Base-by-base conservation (phyloP, 306 rosid species). In the Alnus glutinosa region DNA sequence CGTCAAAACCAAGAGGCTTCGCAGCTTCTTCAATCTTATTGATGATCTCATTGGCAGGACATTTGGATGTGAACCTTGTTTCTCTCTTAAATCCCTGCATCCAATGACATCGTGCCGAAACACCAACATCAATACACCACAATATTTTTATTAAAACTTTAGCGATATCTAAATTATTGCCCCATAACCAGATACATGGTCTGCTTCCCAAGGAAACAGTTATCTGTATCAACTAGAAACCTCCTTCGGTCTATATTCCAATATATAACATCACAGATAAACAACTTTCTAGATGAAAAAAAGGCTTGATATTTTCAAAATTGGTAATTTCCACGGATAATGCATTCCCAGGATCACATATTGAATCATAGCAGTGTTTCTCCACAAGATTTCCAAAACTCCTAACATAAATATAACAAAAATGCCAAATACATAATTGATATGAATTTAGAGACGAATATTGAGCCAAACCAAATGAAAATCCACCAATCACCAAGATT, bases 1-100 rank as follows among this genome's bases (percentile, higher is more conserved):
- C 99, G 36, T 93, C 99, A 78, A 92, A 95, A 76, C 99, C 99
- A 81, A 95, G 98, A 70, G 99, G 98, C 80, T 93, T 95, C 73
- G 96, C 99, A 50, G 99, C 99, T 83, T 93, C 94, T 83, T 95
- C 99, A 34, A 95, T 95, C 88, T 95, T 95, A 85, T 73, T 83
- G 79, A 95, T 89, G 79, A 95, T 95, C 85, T 93, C 99, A 67
- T 95, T 84, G 1, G 99, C 94, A 19, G 99, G 72, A 71, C 98
- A 88, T 84, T 82, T 91, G 4, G 99, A 95, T 46, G 99, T 95
- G 83, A 95, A 95, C 83, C 99, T 95, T 74, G 99, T 95, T 85
- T 95, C 99, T 87, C 93, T 93, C 87, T 95, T 95, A 73, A 90
- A 93, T 30, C 85, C 98, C 98, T 95, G 81, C 64, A 78, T 44